A percentile compares a stretch with the other conserved stretches of the same genome.
These are phyloP conservation scores for Thalassiosira allenii DNA, from an alignment of 352 stramenopile species.

Conservation along the genomic window DNA sequence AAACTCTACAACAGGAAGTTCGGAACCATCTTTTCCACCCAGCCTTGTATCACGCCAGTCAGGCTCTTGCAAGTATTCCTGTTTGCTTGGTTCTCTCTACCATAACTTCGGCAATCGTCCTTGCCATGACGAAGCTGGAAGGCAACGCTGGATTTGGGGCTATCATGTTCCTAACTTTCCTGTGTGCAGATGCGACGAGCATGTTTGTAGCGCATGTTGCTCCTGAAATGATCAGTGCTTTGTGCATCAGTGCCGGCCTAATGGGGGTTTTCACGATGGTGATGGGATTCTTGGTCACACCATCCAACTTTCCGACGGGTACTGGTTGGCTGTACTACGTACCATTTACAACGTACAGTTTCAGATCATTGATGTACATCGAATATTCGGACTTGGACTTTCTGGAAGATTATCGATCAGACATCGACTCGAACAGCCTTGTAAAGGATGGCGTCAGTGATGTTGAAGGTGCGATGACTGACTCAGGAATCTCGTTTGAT, in stretches of 20 bases:
- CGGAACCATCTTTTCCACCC: slow-evolving; percentile 87
- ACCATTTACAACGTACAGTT: slow-evolving; percentile 90
- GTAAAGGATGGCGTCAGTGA: neutral
- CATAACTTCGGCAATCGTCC: slow-evolving; percentile 78
- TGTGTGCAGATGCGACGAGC: slow-evolving; percentile 88
- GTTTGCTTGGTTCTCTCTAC: slow-evolving; percentile 85
- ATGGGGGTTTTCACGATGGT: slow-evolving; percentile 91
- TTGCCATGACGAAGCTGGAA: slow-evolving; percentile 74
- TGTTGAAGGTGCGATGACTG: neutral
- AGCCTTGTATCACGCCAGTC: slow-evolving; percentile 86
- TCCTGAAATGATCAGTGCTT: slow-evolving; percentile 90
- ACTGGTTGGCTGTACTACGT: slow-evolving; percentile 90
- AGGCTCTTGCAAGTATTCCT: slow-evolving; percentile 86
- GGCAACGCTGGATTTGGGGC: slow-evolving; percentile 66
- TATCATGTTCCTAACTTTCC: slow-evolving; percentile 87
- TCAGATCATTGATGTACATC: slow-evolving; percentile 89
- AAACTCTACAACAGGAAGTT: too few species aligned
- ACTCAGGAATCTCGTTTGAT: neutral
- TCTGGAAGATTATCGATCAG: neutral
- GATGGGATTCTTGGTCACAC: slow-evolving; percentile 89
- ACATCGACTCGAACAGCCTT: neutral
- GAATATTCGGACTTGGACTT: slow-evolving; percentile 76
- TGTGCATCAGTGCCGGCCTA: slow-evolving; percentile 87
- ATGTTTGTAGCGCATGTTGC: slow-evolving; percentile 87
- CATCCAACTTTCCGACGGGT: slow-evolving; percentile 83